Base-by-base conservation (phyloP, 2,329 filamentous ascomycete genomes). In the Fusarium penzigii region DNA sequence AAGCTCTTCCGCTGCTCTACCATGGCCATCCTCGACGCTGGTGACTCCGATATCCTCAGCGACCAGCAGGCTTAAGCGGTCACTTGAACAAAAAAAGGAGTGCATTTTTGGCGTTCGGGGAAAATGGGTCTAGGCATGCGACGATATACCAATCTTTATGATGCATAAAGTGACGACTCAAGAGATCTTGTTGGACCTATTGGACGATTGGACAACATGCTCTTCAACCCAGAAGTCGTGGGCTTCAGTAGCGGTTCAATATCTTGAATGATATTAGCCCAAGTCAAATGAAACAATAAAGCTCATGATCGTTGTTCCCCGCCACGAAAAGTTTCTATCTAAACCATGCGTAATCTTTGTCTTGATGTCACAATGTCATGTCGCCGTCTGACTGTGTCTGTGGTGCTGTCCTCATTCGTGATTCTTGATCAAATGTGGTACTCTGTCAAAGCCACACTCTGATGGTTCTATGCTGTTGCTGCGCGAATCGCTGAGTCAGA, bases 1-100 rank as follows among this genome's bases (percentile, higher is more conserved):
- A 97, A 97, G 84, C 89, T 99, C 74, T 99, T 96, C 89, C 86
- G 92, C 69, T 96, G 90, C 87, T 93, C 90, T 66, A 96, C 92
- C 78, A 95, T 99, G 89, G 88, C 92, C 69, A 89, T 97, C 74
- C 82, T 97, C 66, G 94, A 99, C 79, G 92, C 92, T 75, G 94
- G 93, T 86, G 89, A 97, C 86, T 96, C 91, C 67, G 94, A 99
- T 79, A 99, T 99, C 78, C 85, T 99, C 69, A 87, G 81, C 78
- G 86, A 90, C 77, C 85, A 86, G 75, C 76, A 80, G 72, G 78
- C 82, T 70, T 88, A 87, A 78, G 58, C 59, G 46, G 52, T 56
- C 45, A 29, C 20, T 25, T 25, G 20, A 25, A 25, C 20, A 46
- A 42, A 50, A 61, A 54, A 51, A 39, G 51, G 54, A 57, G 53